A percentile compares a stretch with the other conserved stretches of the same genome.
These are phyloP conservation scores for Blastomyces emzantsi DNA, from an alignment of 2,329 filamentous ascomycete species.

Conservation along the genomic window DNA sequence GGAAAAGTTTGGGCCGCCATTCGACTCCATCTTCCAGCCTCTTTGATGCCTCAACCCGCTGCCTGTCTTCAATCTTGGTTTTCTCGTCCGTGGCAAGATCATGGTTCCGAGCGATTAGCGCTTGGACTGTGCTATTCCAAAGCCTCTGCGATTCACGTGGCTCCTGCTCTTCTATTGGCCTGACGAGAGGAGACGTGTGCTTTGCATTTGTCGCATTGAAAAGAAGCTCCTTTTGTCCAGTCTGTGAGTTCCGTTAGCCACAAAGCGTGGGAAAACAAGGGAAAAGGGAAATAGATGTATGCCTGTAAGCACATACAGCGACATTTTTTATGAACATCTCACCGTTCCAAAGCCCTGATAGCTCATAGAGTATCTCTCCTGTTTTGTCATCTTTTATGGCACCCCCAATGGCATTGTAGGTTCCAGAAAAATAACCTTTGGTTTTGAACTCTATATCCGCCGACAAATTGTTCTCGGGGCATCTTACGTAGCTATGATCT, in stretches of 20 bases:
- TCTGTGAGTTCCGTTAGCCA: conserved; percentile 44
- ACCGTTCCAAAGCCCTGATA: conserved; percentile 86
- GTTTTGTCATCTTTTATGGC: conserved; percentile 81
- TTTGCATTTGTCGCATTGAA: conserved; percentile 78
- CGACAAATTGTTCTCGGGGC: conserved; percentile 74
- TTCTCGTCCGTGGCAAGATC: conserved; percentile 88
- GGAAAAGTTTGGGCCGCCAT: conserved; percentile 83
- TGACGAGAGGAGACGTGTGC: conserved; percentile 61
- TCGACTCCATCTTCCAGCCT: conserved; percentile 69
- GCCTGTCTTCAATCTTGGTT: conserved; percentile 87
- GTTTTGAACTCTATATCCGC: conserved; percentile 98
- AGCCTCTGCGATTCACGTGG: conserved; percentile 83
- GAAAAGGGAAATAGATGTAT: not conserved
- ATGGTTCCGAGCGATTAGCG: conserved; percentile 78
- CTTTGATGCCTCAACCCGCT: conserved; percentile 77
- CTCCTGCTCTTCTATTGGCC: conserved; percentile 76
- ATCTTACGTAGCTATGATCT: conserved; percentile 87
- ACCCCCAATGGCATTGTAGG: conserved; percentile 92
- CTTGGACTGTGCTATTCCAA: conserved; percentile 73
- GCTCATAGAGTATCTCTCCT: conserved; percentile 78
- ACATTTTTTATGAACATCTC: conserved; percentile 90
- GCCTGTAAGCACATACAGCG: conserved; percentile 46
- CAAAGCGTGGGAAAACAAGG: not conserved
- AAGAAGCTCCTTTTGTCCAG: conserved; percentile 76
- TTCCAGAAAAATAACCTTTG: conserved; percentile 93